These are phyloP conservation scores for Ilyonectria destructans DNA, from an alignment of 2,329 filamentous ascomycete species.

Conservation along the genomic window DNA sequence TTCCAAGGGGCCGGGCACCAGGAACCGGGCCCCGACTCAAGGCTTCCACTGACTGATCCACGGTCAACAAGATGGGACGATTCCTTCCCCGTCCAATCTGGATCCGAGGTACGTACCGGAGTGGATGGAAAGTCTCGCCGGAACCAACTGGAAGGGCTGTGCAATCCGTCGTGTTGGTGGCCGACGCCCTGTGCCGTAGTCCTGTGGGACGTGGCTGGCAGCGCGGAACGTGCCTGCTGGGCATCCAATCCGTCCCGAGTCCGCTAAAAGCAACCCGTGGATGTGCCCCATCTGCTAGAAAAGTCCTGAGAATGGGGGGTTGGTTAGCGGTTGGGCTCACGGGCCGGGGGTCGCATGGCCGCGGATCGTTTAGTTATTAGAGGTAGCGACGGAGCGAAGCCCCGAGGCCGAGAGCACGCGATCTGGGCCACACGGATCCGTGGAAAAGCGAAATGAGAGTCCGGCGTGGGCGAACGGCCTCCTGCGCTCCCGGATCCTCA, in stretches of 20 bases:
- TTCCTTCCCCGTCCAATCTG: slow-evolving; percentile 22
- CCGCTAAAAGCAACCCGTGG: background rate
- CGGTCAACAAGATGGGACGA: slow-evolving; percentile 23
- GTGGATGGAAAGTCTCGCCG: slow-evolving; percentile 7
- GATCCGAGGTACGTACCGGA: slow-evolving; percentile 21
- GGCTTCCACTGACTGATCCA: slow-evolving; percentile 6
- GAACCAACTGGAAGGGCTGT: slow-evolving; percentile 1
- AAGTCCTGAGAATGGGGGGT: slow-evolving; percentile 8
- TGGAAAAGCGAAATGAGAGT: slow-evolving; percentile 6
- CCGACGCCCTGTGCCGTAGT: slow-evolving; percentile 7
- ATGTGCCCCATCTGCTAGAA: background rate
- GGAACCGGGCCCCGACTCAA: background rate
- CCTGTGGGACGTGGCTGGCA: slow-evolving; percentile 18
- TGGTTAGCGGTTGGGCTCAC: background rate
- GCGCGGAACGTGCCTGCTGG: background rate
- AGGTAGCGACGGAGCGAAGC: slow-evolving; percentile 1
- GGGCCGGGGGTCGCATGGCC: background rate
- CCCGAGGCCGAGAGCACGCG: slow-evolving; percentile 2
- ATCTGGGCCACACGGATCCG: background rate
- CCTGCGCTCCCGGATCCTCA: background rate
- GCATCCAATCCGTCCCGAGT: background rate
- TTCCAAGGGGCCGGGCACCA: slow-evolving; percentile 1
- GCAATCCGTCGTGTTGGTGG: slow-evolving; percentile 3
- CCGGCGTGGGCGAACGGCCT: slow-evolving; percentile 9
- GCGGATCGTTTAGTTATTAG: background rate